Evolutionary conservation across 257 asterid species (phyloP).

Genomic region (Solanum etuberosum): DNA sequence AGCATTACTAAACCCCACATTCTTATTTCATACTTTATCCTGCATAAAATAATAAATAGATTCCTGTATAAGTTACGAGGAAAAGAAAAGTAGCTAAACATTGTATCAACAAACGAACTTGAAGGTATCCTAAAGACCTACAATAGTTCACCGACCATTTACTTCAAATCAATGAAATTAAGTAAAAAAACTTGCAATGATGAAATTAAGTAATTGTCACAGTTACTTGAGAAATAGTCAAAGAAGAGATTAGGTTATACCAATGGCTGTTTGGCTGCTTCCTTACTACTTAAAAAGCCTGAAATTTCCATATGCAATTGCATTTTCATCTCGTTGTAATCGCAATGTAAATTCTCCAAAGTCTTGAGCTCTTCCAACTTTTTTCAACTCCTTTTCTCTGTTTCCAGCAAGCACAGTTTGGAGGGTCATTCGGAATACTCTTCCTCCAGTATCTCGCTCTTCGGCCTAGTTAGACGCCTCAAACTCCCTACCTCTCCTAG

Average conservation of each 20-base stretch:
- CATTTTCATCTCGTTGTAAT: slow-evolving; percentile 77
- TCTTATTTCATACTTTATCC: neutral
- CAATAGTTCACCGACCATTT: neutral
- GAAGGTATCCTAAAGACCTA: no score
- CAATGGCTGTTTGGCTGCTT: slow-evolving; percentile 37
- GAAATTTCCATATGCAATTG: slow-evolving; percentile 89
- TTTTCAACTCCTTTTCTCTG: no score
- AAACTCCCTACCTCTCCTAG: no score
- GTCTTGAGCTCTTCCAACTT: neutral
- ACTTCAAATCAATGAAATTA: neutral
- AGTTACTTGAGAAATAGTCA: neutral
- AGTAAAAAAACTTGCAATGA: neutral
- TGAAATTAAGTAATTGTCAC: slow-evolving; percentile 25
- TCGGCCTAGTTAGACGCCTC: no score
- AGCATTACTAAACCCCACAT: neutral
- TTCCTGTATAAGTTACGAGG: neutral
- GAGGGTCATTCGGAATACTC: no score
- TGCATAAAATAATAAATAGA: neutral
- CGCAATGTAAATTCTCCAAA: slow-evolving; percentile 59
- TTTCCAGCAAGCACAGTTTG: no score
- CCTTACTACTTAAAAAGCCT: slow-evolving; percentile 88
- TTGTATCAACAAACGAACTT: neutral
- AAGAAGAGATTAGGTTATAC: slow-evolving; percentile 17
- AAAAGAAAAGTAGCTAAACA: neutral
- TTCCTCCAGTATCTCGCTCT: no score